Evolutionary conservation across 2,329 filamentous ascomycete species (phyloP).

Genomic region (Aureobasidium sp.): DNA sequence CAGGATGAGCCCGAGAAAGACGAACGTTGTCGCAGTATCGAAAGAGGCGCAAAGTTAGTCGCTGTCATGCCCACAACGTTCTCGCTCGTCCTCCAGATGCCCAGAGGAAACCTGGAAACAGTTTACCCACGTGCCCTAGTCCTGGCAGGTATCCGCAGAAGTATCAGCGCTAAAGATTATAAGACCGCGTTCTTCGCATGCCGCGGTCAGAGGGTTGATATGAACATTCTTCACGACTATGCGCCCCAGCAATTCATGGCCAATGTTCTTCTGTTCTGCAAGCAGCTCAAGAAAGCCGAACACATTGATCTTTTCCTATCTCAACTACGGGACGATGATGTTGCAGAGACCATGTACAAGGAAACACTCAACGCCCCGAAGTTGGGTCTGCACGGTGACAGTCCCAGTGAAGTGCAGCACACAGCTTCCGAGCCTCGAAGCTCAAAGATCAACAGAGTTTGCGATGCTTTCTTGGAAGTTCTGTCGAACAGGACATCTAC

Average conservation of each 20-base stretch:
- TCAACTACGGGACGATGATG: constrained; percentile 77
- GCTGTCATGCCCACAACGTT: constrained; percentile 85
- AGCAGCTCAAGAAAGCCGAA: constrained; percentile 73
- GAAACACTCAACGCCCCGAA: constrained; percentile 59
- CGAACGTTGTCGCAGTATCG: constrained; percentile 84
- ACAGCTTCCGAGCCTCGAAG: not conserved
- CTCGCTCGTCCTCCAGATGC: constrained; percentile 86
- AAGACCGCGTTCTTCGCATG: constrained; percentile 78
- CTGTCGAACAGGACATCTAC: constrained; percentile 56
- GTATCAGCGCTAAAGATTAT: constrained; percentile 76
- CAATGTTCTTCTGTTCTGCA: constrained; percentile 68
- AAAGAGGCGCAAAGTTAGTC: constrained; percentile 79
- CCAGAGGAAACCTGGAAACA: constrained; percentile 89
- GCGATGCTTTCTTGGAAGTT: constrained; percentile 69
- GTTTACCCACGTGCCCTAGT: constrained; percentile 91
- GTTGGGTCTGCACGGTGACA: constrained; percentile 20
- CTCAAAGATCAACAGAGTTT: constrained; percentile 78
- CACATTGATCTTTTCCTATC: constrained; percentile 89
- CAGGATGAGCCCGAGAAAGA: constrained; percentile 84
- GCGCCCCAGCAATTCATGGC: constrained; percentile 77
- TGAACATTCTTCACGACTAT: constrained; percentile 96
- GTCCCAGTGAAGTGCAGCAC: not conserved
- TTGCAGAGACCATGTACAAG: constrained; percentile 86
- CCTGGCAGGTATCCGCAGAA: constrained; percentile 75
- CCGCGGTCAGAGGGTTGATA: constrained; percentile 87